Evolutionary conservation across 768 basidiomycete species (phyloP).

Genomic region (Guyanaporus albipodus): DNA sequence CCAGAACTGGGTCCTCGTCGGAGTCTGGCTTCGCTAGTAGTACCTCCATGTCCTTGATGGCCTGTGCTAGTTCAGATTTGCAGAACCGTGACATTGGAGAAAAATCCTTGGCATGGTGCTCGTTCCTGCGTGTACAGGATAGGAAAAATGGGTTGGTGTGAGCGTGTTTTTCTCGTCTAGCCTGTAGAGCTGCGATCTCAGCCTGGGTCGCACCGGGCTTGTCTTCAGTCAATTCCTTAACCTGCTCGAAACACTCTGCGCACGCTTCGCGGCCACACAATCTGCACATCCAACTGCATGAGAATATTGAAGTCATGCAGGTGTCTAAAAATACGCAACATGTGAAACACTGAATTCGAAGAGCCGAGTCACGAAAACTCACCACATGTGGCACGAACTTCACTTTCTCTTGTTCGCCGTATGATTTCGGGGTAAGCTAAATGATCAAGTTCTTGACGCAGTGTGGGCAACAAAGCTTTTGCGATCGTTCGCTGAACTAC

Average conservation of each 20-base stretch:
- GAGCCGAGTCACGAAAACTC: conserved; percentile 24
- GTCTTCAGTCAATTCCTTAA: conserved; percentile 59
- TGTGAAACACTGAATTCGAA: conserved; percentile 8
- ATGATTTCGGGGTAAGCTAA: conserved; percentile 55
- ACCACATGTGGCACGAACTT: conserved; percentile 86
- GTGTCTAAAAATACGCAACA: conserved; percentile 55
- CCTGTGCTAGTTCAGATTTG: conserved; percentile 54
- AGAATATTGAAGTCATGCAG: conserved; percentile 91
- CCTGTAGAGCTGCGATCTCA: conserved; percentile 48
- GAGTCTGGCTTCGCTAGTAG: conserved; percentile 38
- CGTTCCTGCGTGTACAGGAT: conserved; percentile 64
- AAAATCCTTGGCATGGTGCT: conserved; percentile 65
- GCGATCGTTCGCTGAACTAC: conserved; percentile 59
- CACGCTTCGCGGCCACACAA: conserved; percentile 89
- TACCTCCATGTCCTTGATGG: conserved; percentile 66
- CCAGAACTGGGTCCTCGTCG: conserved; percentile 21
- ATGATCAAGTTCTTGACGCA: conserved; percentile 63
- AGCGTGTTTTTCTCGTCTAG: conserved; percentile 54
- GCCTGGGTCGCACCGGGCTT: conserved; percentile 43
- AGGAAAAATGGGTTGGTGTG: conserved; percentile 73
- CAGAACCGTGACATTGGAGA: conserved; percentile 79
- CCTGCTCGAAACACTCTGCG: conserved; percentile 72
- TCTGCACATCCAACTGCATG: conserved; percentile 87
- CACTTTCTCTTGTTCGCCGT: conserved; percentile 70
- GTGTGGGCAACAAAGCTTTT: conserved; percentile 59